Base-by-base conservation (phyloP, 1,139 yeast species). In the Magnusiomyces tetraspermus region DNA sequence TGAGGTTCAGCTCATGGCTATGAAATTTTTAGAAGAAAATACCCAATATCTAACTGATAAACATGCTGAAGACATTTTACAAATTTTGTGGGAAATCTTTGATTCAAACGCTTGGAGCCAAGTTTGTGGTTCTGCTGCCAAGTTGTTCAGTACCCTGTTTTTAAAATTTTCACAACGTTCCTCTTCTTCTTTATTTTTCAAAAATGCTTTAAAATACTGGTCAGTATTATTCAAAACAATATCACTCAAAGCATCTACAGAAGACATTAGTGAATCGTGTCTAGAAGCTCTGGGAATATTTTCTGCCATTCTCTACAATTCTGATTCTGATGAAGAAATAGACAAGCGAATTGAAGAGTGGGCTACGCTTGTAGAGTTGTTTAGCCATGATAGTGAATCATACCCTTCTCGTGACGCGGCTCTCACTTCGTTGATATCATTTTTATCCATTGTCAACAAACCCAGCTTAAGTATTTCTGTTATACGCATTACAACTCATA, bases 241-340 rank as follows among this genome's bases (percentile, higher is more conserved):
- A 19, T 55, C 59, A 1, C 56, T 60, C 1, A 57, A 61, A 2
- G 61, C 61, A 24, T 51, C 60, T 5, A 74, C 77, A 51, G 79
- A 77, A 56, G 80, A 75, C 46, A 68, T 79, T 11, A 71, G 68
- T 51, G 68, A 76, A 30, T 70, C 77, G 1, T 72, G 79, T 0
- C 61, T 81, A 22, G 79, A 78, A 59, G 70, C 77, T 0, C 60
- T 80, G 15, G 84, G 85, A 0, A 66, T 75, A 0, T 65, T 75
- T 42, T 64, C 71, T 21, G 72, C 69, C 3, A 48, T 52, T 8
- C 38, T 50, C 13, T 52, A 41, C 41, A 41, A 40, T 22, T 23
- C 37, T 11, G 10, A 23, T 3, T 44, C 41, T 0, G 55, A 57
- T 3, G 60, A 60, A 5, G 37, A 42, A 15, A 37, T 52, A 13